Evolutionary conservation across 164 flowering plant genomes (phyloP).

Genomic region (Vitis rotundifolia): DNA sequence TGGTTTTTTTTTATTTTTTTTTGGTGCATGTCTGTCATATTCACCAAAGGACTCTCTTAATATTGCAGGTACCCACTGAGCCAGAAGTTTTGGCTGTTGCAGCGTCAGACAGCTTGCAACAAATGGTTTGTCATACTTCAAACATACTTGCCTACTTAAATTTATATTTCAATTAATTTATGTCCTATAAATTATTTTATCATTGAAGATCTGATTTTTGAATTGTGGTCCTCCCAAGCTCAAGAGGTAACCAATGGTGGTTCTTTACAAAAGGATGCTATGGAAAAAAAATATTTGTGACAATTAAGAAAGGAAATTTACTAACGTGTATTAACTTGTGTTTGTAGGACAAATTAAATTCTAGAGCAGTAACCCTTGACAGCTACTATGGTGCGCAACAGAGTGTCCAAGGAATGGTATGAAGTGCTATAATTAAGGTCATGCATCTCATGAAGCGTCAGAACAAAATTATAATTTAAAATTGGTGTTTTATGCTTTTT

Average conservation of each 20-base stretch:
- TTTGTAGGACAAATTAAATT: conserved; percentile 44
- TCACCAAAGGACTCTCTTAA: not conserved
- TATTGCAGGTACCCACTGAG: conserved; percentile 32
- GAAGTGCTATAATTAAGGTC: not conserved
- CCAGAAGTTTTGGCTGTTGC: conserved; percentile 40
- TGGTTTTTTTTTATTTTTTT: not conserved
- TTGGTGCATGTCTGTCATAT: not conserved
- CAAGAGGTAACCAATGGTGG: not conserved
- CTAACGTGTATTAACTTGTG: not conserved
- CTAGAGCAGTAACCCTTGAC: conserved; percentile 49
- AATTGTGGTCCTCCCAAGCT: not conserved
- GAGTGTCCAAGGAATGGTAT: conserved; percentile 54
- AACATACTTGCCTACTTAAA: not conserved
- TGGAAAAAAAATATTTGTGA: not conserved
- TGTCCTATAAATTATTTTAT: not conserved
- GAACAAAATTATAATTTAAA: not conserved
- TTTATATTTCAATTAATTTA: not conserved
- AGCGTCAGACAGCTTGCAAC: conserved; percentile 47
- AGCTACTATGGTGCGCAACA: conserved; percentile 50
- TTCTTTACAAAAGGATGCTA: not conserved
- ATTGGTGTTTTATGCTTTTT: not conserved
- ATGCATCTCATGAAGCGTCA: not conserved
- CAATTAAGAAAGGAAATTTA: not conserved
- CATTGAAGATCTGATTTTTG: not conserved
- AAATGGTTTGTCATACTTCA: conserved; percentile 37